phyloP scores from a whole-genome alignment of 768 basidiomycete species.

The Pleurotus platypus region DNA sequence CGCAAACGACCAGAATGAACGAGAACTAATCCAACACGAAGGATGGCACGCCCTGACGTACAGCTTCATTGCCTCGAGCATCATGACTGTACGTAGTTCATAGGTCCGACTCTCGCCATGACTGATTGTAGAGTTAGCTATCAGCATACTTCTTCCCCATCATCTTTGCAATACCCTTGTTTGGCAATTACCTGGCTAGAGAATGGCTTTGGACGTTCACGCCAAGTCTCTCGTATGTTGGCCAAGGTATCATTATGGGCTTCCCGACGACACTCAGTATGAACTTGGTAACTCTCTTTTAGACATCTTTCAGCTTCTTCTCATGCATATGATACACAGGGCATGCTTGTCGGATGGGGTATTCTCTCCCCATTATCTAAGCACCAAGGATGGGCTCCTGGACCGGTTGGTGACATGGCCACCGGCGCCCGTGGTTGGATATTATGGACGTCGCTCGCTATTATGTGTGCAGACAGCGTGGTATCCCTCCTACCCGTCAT shows the following conservation, averaged over 20 bases:
- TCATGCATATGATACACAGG: slow-evolving; percentile 39
- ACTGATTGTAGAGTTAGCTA: slow-evolving; percentile 43
- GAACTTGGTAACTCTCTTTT: slow-evolving; percentile 60
- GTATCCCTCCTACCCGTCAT: slow-evolving; percentile 81
- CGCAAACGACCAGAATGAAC: slow-evolving; percentile 30
- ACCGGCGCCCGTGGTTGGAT: slow-evolving; percentile 94
- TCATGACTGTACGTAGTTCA: slow-evolving; percentile 61
- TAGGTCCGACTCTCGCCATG: slow-evolving; percentile 7
- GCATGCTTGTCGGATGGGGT: slow-evolving; percentile 97
- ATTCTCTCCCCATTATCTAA: slow-evolving; percentile 89
- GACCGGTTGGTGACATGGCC: slow-evolving; percentile 83
- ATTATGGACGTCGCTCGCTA: slow-evolving; percentile 92
- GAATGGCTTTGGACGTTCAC: slow-evolving; percentile 95
- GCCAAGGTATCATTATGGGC: slow-evolving; percentile 98
- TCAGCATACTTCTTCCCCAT: slow-evolving; percentile 88
- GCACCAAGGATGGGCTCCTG: slow-evolving; percentile 86
- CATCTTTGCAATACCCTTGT: slow-evolving; percentile 81
- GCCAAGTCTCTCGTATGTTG: slow-evolving; percentile 88
- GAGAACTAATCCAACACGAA: slow-evolving; percentile 51
- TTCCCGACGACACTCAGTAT: slow-evolving; percentile 92
- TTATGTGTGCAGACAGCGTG: slow-evolving; percentile 92
- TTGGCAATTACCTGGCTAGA: slow-evolving; percentile 77
- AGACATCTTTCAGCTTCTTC: not conserved
- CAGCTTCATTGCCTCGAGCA: slow-evolving; percentile 76
- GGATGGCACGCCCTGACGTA: slow-evolving; percentile 77